These are phyloP conservation scores for Sapria himalayana DNA, from an alignment of 345 rosid species.

Conservation along the genomic window DNA sequence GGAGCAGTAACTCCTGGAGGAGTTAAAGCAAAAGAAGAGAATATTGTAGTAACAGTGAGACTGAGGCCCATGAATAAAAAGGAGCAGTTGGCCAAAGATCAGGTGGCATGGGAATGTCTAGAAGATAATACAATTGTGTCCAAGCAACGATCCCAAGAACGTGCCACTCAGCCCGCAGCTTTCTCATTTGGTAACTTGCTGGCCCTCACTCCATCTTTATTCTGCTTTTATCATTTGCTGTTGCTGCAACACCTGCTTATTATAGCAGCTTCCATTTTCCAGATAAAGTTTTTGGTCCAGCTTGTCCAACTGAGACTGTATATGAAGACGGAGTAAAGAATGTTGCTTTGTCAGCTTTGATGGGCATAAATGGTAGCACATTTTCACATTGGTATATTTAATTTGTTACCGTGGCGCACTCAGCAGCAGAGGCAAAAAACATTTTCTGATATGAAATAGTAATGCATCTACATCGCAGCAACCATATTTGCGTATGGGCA, in stretches of 20 bases:
- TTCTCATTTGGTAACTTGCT: conserved; percentile 57
- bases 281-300: conserved; percentile 93
- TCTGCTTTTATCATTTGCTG: background rate
- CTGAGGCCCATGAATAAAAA: conserved; percentile 77
- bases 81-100: conserved; percentile 76
- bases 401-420: conserved; percentile 2
- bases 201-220: background rate
- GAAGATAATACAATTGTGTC: conserved; percentile 65
- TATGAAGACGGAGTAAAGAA: conserved; percentile 94
- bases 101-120: conserved; percentile 81
- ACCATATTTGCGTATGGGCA: conserved; percentile 97
- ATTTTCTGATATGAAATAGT: background rate
- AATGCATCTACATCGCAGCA: conserved; percentile 26
- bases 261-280: conserved; percentile 11
- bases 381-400: background rate
- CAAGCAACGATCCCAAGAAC: conserved; percentile 64
- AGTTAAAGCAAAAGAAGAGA: conserved; percentile 61
- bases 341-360: conserved; percentile 88
- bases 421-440: too few species aligned
- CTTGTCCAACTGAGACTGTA: conserved; percentile 48
- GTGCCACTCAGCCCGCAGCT: conserved; percentile 45
- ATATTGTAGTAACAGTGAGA: conserved; percentile 86
- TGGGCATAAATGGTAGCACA: conserved; percentile 74
- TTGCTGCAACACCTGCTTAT: too few species aligned
- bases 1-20: conserved; percentile 22